Percentiles rank a stretch among this genome's conserved stretches.
Evolutionary conservation across 2,329 filamentous ascomycete species (phyloP).

Genomic region (Anthostomella pinea): DNA sequence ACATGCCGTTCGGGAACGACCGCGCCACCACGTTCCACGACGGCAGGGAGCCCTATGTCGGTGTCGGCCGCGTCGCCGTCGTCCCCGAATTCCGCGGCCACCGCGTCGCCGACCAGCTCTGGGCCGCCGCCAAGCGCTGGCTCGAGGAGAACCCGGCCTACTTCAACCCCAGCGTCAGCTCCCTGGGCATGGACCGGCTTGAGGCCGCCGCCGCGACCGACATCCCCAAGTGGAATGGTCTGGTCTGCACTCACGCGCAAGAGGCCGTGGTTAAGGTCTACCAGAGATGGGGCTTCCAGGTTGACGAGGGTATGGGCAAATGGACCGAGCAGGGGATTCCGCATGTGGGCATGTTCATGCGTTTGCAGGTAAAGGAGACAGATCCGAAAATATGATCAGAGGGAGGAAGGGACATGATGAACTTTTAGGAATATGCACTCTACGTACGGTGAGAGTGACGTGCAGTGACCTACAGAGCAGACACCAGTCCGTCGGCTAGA

Average conservation of each 20-base stretch:
- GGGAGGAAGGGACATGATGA: not conserved
- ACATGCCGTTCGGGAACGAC: conserved; percentile 33
- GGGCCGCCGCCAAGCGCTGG: conserved; percentile 68
- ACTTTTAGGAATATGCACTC: too few relatives aligned
- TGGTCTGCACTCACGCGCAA: conserved; percentile 80
- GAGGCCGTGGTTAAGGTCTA: conserved; percentile 62
- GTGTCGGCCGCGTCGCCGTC: conserved; percentile 76
- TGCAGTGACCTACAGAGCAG: too few relatives aligned
- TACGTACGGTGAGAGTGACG: too few relatives aligned
- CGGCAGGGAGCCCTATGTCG: conserved; percentile 72
- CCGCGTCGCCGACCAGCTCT: conserved; percentile 62
- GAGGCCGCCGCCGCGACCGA: conserved; percentile 37
- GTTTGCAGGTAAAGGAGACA: conserved; percentile 37
- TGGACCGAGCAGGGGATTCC: conserved; percentile 85
- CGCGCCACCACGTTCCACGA: conserved; percentile 53
- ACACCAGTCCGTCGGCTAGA: too few relatives aligned
- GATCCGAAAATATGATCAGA: conserved; percentile 14
- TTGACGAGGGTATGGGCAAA: conserved; percentile 68
- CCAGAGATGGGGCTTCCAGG: conserved; percentile 67
- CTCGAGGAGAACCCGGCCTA: conserved; percentile 56
- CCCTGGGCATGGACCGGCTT: conserved; percentile 42
- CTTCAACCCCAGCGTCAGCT: conserved; percentile 50
- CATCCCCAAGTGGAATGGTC: conserved; percentile 66
- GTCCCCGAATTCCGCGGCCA: conserved; percentile 61
- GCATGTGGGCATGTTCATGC: conserved; percentile 78